Evolutionary conservation across 257 asterid species (phyloP), one percentile per base, ranked within the genome.

Genomic region (Plantago ovata): DNA sequence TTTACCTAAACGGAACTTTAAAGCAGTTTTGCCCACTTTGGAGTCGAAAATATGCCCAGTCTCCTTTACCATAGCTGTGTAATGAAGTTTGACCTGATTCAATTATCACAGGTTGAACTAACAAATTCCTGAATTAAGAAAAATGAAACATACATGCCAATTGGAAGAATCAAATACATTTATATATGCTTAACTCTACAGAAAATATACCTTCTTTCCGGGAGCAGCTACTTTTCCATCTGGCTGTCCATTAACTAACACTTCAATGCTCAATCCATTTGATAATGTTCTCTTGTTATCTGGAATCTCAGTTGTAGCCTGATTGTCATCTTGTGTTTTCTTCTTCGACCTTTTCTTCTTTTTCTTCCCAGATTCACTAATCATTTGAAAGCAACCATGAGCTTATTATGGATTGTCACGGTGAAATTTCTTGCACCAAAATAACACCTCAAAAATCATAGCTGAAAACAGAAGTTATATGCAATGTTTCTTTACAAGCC

Each of bases 231-330:
- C 66, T 77, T 79, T 87, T 65, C 95, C 95, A 64, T 65, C 82
- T 9, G 77, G 74, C 55, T 74, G 76, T 58, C 96, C 92, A 58
- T 50, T 64, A 47, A 76, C 70, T 48, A 91, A 68, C 55, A 83
- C 92, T 76, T 85, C 92, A 77, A 91, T 81, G 36, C 70, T 69
- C 81, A 87, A 71, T 45, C 95, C 98, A 70, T 77, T 87, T 38
- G 87, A 78, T 44, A 91, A 83, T 58, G 87, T 79, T 76, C 67
- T 77, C 59, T 21, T 64, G 20, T 64, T 46, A 62, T 51, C 53
- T 58, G 79, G 60, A 22, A 3, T 61, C 6, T 53, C 66, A 48
- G 70, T 41, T 48, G 19, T 18, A 56, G 55, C 54, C 74, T 65
- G 61, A 62, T 41, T 71, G 66, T 64, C 79, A 58, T 38, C 71